Evolutionary conservation across 2,329 filamentous ascomycete genomes (phyloP).

Genomic region (Apiospora kogelbergensis): DNA sequence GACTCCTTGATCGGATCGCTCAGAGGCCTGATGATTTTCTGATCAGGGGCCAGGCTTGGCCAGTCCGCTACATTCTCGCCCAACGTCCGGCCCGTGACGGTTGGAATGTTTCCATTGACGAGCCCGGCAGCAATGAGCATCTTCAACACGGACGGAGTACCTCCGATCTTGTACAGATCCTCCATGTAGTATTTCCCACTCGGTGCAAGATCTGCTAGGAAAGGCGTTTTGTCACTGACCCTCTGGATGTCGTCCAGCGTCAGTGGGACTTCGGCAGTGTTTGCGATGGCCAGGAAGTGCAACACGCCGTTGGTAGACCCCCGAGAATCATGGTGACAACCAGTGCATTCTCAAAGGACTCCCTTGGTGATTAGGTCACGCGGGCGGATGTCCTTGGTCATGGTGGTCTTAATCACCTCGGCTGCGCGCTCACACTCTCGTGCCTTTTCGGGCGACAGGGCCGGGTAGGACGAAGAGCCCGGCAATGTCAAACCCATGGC

Average conservation of each 20-base stretch:
- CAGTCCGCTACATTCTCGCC: slow-evolving; percentile 70
- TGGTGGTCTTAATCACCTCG: slow-evolving; percentile 73
- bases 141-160: slow-evolving; percentile 73
- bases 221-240: slow-evolving; percentile 79
- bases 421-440: slow-evolving; percentile 83
- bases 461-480: slow-evolving; percentile 81
- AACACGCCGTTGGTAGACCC: slow-evolving; percentile 88
- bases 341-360: slow-evolving; percentile 83
- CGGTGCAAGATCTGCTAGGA: slow-evolving; percentile 82
- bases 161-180: slow-evolving; percentile 74
- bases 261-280: slow-evolving; percentile 74
- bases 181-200: slow-evolving; percentile 81
- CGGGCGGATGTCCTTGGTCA: slow-evolving; percentile 81
- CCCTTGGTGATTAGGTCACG: slow-evolving; percentile 76
- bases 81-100: slow-evolving; percentile 73
- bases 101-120: slow-evolving; percentile 69
- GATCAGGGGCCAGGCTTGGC: slow-evolving; percentile 60
- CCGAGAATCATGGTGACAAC: slow-evolving; percentile 92
- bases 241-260: slow-evolving; percentile 81
- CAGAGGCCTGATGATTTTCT: slow-evolving; percentile 80
- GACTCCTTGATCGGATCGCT: slow-evolving; percentile 72
- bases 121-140: slow-evolving; percentile 69
- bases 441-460: slow-evolving; percentile 77
- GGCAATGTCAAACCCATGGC: slow-evolving; percentile 80
- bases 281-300: slow-evolving; percentile 88